Percentiles rank a stretch among this genome's conserved stretches.
These are phyloP conservation scores for Psilocybe sp. DNA, from an alignment of 768 basidiomycete genomes.

Conservation along the genomic window DNA sequence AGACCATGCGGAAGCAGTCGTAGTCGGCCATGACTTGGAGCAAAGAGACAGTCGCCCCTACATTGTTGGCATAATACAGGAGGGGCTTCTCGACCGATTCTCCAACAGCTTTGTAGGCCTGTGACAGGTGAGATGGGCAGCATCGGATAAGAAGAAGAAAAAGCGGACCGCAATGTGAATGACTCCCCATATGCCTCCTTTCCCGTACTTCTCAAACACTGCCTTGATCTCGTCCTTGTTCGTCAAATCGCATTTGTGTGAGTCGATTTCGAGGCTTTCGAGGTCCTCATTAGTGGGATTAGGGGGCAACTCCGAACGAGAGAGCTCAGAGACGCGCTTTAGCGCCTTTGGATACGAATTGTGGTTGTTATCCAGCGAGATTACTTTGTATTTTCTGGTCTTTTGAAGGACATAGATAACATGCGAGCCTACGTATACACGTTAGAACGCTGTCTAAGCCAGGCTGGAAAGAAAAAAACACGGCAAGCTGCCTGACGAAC, in stretches of 20 bases:
- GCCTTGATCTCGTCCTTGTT: constrained; percentile 63
- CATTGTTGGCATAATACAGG: constrained; percentile 93
- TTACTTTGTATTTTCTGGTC: constrained; percentile 87
- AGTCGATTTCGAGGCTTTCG: constrained; percentile 71
- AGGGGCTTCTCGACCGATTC: constrained; percentile 93
- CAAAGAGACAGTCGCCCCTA: constrained; percentile 81
- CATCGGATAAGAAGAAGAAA: background rate
- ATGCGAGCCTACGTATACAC: constrained; percentile 72
- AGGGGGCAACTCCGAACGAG: constrained; percentile 65
- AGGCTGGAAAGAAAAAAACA: constrained; percentile 4
- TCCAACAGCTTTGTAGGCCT: constrained; percentile 98
- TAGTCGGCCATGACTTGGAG: constrained; percentile 85
- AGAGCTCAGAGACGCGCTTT: constrained; percentile 75
- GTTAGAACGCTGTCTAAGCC: constrained; percentile 10
- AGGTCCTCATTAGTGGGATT: constrained; percentile 66
- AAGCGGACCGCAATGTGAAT: constrained; percentile 86
- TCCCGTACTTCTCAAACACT: constrained; percentile 82
- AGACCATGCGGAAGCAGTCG: constrained; percentile 85
- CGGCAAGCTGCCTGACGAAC: constrained; percentile 31
- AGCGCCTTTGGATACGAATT: constrained; percentile 84
- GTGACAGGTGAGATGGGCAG: constrained; percentile 1
- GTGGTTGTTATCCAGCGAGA: constrained; percentile 93
- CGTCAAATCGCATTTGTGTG: constrained; percentile 72
- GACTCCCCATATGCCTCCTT: constrained; percentile 94
- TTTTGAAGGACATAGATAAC: constrained; percentile 84